Evolutionary conservation across 192 early-diverging fungal species (phyloP).

Genomic region (Coemansia sp.): DNA sequence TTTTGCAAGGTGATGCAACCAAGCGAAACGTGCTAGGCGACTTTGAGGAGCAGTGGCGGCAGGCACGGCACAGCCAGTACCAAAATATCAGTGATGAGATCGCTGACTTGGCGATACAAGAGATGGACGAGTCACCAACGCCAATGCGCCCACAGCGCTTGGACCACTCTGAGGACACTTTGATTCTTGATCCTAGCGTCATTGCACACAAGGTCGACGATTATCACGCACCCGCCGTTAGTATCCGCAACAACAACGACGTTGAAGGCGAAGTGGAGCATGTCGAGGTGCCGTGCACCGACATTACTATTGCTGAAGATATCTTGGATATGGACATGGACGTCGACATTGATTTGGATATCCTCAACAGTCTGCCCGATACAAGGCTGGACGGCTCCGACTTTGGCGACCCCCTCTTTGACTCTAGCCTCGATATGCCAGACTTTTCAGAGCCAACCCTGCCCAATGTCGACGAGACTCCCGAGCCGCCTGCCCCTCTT

Average conservation of each 20-base stretch:
- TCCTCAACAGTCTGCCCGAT: conserved; percentile 10
- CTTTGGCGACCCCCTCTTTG: conserved; percentile 5
- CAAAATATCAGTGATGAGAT: conserved; percentile 36
- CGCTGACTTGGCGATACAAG: conserved; percentile 33
- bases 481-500: conserved; percentile 5
- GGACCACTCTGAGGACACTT: conserved; percentile 15
- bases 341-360: conserved; percentile 38
- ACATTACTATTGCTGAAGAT: conserved; percentile 40
- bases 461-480: background rate
- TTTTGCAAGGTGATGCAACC: conserved; percentile 24
- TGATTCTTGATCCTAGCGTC: background rate
- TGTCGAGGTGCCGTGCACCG: conserved; percentile 7
- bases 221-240: conserved; percentile 6
- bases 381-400: conserved; percentile 9
- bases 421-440: background rate
- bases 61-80: conserved; percentile 28
- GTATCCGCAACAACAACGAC: background rate
- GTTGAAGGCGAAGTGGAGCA: conserved; percentile 5
- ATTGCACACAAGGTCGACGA: background rate
- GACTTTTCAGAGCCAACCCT: conserved; percentile 1
- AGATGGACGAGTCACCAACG: conserved; percentile 44
- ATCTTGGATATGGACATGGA: conserved; percentile 46
- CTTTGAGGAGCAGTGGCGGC: conserved; percentile 43
- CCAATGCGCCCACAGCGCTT: conserved; percentile 19
- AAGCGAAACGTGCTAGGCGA: conserved; percentile 45